These are phyloP conservation scores for Trichomonascus vanleenenianus DNA, from an alignment of 805 yeast genomes.

Conservation along the genomic window DNA sequence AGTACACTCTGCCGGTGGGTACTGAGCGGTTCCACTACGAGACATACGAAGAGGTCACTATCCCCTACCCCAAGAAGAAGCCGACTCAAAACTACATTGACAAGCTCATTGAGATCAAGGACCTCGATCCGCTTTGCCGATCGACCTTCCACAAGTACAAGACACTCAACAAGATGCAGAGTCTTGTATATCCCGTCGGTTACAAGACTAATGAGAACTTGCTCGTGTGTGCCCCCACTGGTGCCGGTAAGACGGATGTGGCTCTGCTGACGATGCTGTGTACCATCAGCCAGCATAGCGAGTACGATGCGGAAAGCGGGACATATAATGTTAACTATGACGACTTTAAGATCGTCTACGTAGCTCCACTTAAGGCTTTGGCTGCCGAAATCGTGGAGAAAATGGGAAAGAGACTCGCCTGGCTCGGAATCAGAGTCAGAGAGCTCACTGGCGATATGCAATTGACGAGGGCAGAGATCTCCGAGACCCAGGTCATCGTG, in stretches of 20 bases:
- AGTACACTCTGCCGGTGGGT: constrained; percentile 72
- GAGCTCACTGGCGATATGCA: constrained; percentile 97
- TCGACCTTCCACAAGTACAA: constrained; percentile 78
- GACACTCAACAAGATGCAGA: constrained; percentile 78
- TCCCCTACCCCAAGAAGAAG: constrained; percentile 60
- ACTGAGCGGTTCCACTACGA: constrained; percentile 42
- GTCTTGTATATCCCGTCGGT: constrained; percentile 85
- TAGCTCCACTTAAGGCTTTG: constrained; percentile 87
- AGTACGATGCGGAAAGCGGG: constrained; percentile 39
- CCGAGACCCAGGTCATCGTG: constrained; percentile 78
- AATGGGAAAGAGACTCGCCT: constrained; percentile 62
- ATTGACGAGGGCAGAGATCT: constrained; percentile 68
- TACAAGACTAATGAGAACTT: constrained; percentile 89
- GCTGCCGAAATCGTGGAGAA: constrained; percentile 97
- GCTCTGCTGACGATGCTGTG: constrained; percentile 76
- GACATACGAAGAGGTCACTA: constrained; percentile 69
- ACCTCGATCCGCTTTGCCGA: constrained; percentile 69
- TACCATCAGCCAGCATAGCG: constrained; percentile 58
- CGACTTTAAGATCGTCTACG: constrained; percentile 85
- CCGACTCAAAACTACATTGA: constrained; percentile 24
- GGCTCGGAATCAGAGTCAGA: constrained; percentile 81
- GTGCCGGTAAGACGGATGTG: constrained; percentile 96
- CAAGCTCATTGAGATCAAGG: constrained; percentile 48
- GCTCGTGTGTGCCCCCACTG: constrained; percentile 96
- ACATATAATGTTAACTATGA: constrained; percentile 60